Percentiles rank a stretch among this genome's conserved stretches.
phyloP scores from a whole-genome alignment of 1,284 basidiomycete species.

The Mixia osmundae region DNA sequence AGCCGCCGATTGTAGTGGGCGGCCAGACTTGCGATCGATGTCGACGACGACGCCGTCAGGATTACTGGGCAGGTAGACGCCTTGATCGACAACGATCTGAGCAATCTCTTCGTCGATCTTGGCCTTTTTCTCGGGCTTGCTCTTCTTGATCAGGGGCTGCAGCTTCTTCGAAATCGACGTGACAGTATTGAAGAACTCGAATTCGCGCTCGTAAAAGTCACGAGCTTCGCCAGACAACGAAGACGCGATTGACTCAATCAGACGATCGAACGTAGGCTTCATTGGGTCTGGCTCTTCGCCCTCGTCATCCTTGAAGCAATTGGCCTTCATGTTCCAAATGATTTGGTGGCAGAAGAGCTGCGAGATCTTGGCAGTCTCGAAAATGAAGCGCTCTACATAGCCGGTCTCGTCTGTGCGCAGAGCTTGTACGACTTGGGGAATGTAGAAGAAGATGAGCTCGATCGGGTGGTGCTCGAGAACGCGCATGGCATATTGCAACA shows the following conservation, averaged over 20 bases:
- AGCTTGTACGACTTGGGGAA: conserved; percentile 94
- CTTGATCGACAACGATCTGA: conserved; percentile 72
- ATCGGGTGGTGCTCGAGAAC: conserved; percentile 88
- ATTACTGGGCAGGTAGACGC: conserved; percentile 92
- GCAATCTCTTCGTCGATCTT: conserved; percentile 99
- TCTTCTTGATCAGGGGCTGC: conserved; percentile 87
- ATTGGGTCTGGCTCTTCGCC: conserved; percentile 77
- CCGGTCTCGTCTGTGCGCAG: conserved; percentile 65
- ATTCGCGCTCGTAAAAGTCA: conserved; percentile 83
- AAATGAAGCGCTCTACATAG: conserved; percentile 87
- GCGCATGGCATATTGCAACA: conserved; percentile 91
- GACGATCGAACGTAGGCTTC: conserved; percentile 77
- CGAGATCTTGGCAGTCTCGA: conserved; percentile 90
- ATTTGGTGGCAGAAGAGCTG: conserved; percentile 99
- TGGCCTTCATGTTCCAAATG: conserved; percentile 99
- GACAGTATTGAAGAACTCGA: conserved; percentile 85
- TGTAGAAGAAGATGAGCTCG: conserved; percentile 92
- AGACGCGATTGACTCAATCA: conserved; percentile 57
- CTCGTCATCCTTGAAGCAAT: conserved; percentile 76
- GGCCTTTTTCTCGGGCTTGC: conserved; percentile 95
- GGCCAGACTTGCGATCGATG: conserved; percentile 84
- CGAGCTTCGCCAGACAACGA: conserved; percentile 77
- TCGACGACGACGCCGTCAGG: conserved; percentile 91
- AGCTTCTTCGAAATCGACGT: conserved; percentile 95
- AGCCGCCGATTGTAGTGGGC: conserved; percentile 89